Base-by-base conservation (phyloP, 176 grass and related monocot genomes). In the Saccharum spontaneum region DNA sequence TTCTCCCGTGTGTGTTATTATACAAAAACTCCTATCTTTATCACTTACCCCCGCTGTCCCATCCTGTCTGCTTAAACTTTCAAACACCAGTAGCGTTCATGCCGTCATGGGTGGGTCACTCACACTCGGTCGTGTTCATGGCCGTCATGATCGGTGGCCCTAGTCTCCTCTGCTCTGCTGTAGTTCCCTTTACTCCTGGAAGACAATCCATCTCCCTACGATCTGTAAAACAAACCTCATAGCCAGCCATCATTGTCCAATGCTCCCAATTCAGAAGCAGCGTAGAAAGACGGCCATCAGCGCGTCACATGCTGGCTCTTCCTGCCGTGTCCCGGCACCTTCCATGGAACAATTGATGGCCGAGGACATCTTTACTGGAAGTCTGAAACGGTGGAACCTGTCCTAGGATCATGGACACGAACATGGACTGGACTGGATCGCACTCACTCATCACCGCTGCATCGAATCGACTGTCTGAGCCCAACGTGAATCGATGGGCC, bases 151-250 rank as follows among this genome's bases (percentile, higher is more conserved):
- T 54, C 16, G 28, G 36, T 55, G 46, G 43, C 59, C 11, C 11
- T 45, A 4, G 17, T 20, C 59, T 24, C 10, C n/a, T 67, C 62
- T 57, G 61, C 81, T 75, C 73, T 69, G 74, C 83, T 78, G 36
- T 34, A 59, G 63, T 60, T 44, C 26, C 36, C 64, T 78, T 70
- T 36, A 45, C 74, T 78, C 74, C 74, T 77, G 45, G 69, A 68
- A 55, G 10, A 69, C 57, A 11, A 74, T 5, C 34, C 44, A 39
- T 9, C 10, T 62, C 59, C 3, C 59, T 62, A 23, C 3, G 34
- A 36, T 36, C 37, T 38, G 6, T 64, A 14, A 64, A 64, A 23
- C 8, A 8, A 48, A 20, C 17, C 17, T 55, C 20, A 23, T 23
- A 60, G 55, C 9, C 3, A 60, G 55, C 22, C 61, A 64, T 64